These are phyloP conservation scores for Rubia yunnanensis DNA, from an alignment of 257 asterid species.

Conservation along the genomic window DNA sequence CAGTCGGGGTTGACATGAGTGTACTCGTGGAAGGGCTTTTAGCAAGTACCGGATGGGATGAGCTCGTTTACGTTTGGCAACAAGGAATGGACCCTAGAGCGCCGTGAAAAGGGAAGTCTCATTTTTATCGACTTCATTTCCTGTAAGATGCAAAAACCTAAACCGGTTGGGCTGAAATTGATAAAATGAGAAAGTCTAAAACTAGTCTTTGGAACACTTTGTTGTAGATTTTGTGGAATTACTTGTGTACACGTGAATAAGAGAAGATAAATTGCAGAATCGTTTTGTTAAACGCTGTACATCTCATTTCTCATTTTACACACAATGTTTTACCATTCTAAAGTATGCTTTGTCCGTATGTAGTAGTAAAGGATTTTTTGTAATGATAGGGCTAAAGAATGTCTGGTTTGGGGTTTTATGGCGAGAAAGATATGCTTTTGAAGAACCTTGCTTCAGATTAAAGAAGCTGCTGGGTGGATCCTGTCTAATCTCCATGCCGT, in stretches of 20 bases:
- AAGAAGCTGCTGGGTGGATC: too few species aligned
- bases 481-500: too few species aligned
- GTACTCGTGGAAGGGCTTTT: conserved; percentile 89
- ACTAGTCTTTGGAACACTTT: background rate
- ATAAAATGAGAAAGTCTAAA: background rate
- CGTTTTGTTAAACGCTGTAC: background rate
- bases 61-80: conserved; percentile 91
- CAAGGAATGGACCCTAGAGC: conserved; percentile 97
- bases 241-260: background rate
- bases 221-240: conserved; percentile 8
- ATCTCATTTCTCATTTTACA: background rate
- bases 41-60: conserved; percentile 99
- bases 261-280: background rate
- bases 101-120: conserved; percentile 29
- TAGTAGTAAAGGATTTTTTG: too few species aligned
- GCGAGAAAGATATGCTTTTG: too few species aligned
- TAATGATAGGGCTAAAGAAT: too few species aligned
- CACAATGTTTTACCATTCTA: background rate
- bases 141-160: background rate
- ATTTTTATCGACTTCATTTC: conserved; percentile 1
- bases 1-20: conserved; percentile 91
- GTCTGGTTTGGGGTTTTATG: too few species aligned
- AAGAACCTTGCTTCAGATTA: too few species aligned
- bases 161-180: background rate
- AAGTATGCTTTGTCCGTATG: too few species aligned